phyloP scores from a whole-genome alignment of 257 asterid genomes.

The Nicotiana noctiflora region DNA sequence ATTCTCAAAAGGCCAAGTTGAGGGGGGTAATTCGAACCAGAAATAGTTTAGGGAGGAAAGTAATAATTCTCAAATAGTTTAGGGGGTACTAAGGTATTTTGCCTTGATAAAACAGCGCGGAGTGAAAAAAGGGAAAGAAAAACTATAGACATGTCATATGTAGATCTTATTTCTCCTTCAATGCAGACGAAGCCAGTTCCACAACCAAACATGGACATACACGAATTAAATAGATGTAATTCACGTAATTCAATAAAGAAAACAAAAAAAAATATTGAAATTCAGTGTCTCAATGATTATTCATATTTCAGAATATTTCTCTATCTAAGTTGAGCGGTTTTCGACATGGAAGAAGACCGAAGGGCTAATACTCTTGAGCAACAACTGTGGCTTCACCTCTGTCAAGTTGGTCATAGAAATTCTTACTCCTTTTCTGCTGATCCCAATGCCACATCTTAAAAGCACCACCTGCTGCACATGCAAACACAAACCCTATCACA shows the following conservation, averaged over 20 bases:
- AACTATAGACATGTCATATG: background rate
- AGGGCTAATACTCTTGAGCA: background rate
- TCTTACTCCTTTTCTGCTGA: background rate
- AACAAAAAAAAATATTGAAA: background rate
- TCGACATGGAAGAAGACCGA: background rate
- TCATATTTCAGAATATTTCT: background rate
- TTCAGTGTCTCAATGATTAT: background rate
- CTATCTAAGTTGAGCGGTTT: too few species aligned
- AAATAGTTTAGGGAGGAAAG: too few species aligned
- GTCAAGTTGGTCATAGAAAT: constrained; percentile 10
- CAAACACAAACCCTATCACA: background rate
- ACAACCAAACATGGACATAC: background rate
- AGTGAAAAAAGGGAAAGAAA: background rate
- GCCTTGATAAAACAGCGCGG: background rate
- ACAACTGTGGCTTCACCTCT: constrained; percentile 4
- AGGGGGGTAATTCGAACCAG: too few species aligned
- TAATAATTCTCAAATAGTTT: too few species aligned
- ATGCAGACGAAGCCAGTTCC: background rate
- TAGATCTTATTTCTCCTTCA: background rate
- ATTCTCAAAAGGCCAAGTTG: too few species aligned
- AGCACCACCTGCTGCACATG: constrained; percentile 3
- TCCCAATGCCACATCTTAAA: constrained; percentile 3
- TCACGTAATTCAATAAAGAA: background rate
- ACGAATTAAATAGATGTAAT: background rate
- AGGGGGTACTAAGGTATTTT: too few species aligned